Evolutionary conservation across 2,329 filamentous ascomycete species (phyloP).

Genomic region (Nemania sp.): DNA sequence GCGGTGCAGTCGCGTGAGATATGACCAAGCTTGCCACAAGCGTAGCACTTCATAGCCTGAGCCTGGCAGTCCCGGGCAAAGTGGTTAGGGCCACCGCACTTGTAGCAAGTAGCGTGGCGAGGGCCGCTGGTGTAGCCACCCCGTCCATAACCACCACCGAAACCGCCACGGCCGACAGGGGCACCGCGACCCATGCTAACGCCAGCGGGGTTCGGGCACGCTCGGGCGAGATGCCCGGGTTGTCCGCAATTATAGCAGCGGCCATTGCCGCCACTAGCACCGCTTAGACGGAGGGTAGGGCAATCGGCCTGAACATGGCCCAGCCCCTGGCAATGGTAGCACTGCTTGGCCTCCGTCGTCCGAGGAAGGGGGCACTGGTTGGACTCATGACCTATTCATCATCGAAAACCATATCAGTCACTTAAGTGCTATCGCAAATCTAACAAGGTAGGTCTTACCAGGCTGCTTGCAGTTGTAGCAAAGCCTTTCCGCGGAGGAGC

Average conservation of each 20-base stretch:
- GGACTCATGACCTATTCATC: conserved; percentile 83
- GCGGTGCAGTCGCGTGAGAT: conserved; percentile 95
- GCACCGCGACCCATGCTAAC: conserved; percentile 73
- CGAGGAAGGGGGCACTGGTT: conserved; percentile 96
- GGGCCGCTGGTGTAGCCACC: conserved; percentile 80
- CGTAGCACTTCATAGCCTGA: conserved; percentile 98
- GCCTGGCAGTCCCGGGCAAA: conserved; percentile 98
- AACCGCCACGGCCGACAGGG: conserved; percentile 78
- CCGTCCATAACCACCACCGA: conserved; percentile 69
- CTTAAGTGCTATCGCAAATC: not conserved
- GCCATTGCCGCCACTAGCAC: conserved; percentile 80
- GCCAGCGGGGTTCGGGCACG: conserved; percentile 81
- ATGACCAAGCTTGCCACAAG: conserved; percentile 94
- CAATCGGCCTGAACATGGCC: conserved; percentile 99
- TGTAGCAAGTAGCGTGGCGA: conserved; percentile 78
- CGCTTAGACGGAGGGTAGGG: conserved; percentile 92
- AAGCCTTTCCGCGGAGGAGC: conserved; percentile 96
- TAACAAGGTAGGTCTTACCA: conserved; percentile 57
- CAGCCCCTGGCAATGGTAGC: conserved; percentile 99
- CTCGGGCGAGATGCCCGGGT: conserved; percentile 91
- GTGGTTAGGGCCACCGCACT: conserved; percentile 91
- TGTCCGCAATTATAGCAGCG: conserved; percentile 98
- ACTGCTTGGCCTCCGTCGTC: conserved; percentile 99
- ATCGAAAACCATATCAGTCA: conserved; percentile 37
- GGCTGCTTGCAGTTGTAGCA: conserved; percentile 99